Evolutionary conservation across 257 asterid species (phyloP), one percentile per base, ranked within the genome.

Genomic region (Paraleonurus japonicus): DNA sequence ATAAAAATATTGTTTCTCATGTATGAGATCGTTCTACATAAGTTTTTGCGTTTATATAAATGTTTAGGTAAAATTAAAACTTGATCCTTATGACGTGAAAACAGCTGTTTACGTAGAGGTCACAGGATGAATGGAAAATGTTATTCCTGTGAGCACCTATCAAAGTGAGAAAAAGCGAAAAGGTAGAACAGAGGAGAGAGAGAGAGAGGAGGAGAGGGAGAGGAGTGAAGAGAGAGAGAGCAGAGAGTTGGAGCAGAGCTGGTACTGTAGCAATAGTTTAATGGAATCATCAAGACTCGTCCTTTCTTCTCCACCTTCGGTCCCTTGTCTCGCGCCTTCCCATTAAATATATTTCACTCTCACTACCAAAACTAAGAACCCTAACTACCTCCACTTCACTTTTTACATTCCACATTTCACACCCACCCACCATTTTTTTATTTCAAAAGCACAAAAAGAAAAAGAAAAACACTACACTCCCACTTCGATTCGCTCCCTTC

Each of bases 321-420:
- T 28, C 76, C 61, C 33, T 45, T 60, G 64, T 75, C 74, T 67
- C 50, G 50, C 63, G 51, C 63, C 51, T 75, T 41, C 24, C 67
- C 75, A 70, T 45, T 67, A 71, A 61, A 75, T 79, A 60, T 65
- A 71, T 45, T 47, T 62, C 66, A 61, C 76, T 69, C 71, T 10
- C 45, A 41, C 73, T 51, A 4, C 4, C 59, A 45, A 19, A 1
- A 45, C 5, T n/a, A n/a, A n/a, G 39, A 79, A 79, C 83, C 83
- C 83, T 75, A 79, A 79, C 79, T 70, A 79, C 79, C 76, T 74
- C 81, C 75, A 76, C 75, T 80, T 50, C 74, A 76, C 72, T 32
- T 67, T 72, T 37, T 69, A 58, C 74, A 57, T 50, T 65, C 75
- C 53, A 65, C 74, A 30, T 61, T 73, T 69, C 67, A 6, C 27